phyloP scores from a whole-genome alignment of 169 alveolate species.

The Cardiosporidium cionae region DNA sequence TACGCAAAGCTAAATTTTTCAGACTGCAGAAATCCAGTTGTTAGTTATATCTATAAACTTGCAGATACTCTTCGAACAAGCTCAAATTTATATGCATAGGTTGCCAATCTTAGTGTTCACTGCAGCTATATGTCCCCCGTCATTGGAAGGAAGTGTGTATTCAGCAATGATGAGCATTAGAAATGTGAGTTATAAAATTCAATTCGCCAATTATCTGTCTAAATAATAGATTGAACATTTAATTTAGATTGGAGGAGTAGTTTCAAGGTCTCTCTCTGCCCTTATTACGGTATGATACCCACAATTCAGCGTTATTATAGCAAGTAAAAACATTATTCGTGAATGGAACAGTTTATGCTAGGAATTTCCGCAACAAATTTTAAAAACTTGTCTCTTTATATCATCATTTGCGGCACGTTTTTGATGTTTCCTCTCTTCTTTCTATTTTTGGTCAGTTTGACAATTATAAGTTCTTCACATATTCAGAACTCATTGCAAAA shows the following conservation, averaged over 20 bases:
- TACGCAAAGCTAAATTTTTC: background rate
- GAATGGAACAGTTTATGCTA: slow-evolving; percentile 33
- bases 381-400: slow-evolving; percentile 69
- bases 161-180: slow-evolving; percentile 86
- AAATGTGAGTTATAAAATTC: slow-evolving; percentile 26
- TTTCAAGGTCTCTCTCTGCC: slow-evolving; percentile 82
- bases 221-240: background rate
- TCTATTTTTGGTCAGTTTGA: background rate
- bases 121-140: slow-evolving; percentile 85
- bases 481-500: background rate
- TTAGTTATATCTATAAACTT: background rate
- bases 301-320: background rate
- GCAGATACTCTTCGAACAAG: background rate
- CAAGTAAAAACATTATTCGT: background rate
- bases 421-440: background rate
- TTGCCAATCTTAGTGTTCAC: slow-evolving; percentile 89
- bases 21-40: slow-evolving; percentile 68
- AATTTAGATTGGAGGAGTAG: slow-evolving; percentile 66
- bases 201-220: background rate
- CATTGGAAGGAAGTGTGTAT: slow-evolving; percentile 91
- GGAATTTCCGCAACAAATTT: slow-evolving; percentile 82
- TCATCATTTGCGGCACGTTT: slow-evolving; percentile 68
- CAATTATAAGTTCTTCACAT: background rate
- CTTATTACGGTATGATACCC: slow-evolving; percentile 48
- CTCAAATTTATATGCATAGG: background rate